Percentiles rank a stretch among this genome's conserved stretches.
These are phyloP conservation scores for Claviceps arundinis DNA, from an alignment of 2,329 filamentous ascomycete species.

Conservation along the genomic window DNA sequence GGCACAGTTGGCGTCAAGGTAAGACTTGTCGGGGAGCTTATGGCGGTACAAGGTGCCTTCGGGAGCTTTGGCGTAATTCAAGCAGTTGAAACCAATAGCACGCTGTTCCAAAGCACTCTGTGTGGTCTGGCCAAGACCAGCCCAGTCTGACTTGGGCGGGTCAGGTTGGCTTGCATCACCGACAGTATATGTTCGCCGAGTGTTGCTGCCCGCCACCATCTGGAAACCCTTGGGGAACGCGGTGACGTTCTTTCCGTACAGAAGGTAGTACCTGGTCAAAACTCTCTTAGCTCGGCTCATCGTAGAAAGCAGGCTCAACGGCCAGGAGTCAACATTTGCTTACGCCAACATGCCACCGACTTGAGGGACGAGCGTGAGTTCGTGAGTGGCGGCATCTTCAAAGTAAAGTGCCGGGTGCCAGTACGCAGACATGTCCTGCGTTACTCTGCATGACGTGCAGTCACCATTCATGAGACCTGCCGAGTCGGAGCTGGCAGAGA, in stretches of 20 bases:
- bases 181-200: conserved; percentile 55
- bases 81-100: conserved; percentile 86
- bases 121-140: conserved; percentile 42
- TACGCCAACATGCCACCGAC: conserved; percentile 77
- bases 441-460: conserved; percentile 73
- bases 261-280: conserved; percentile 63
- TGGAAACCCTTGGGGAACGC: conserved; percentile 67
- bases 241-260: conserved; percentile 49
- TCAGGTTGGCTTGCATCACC: conserved; percentile 53
- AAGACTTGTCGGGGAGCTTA: conserved; percentile 65
- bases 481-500: conserved; percentile 44
- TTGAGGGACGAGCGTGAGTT: conserved; percentile 56
- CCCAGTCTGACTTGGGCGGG: conserved; percentile 58
- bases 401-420: conserved; percentile 78
- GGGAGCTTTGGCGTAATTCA: conserved; percentile 57
- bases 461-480: conserved; percentile 43
- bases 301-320: background rate
- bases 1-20: conserved; percentile 67
- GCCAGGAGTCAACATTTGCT: conserved; percentile 23
- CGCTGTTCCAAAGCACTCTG: conserved; percentile 64
- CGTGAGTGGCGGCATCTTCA: conserved; percentile 47
- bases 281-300: background rate
- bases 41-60: conserved; percentile 74
- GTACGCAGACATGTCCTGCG: conserved; percentile 76
- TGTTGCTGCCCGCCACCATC: conserved; percentile 67